phyloP scores from a whole-genome alignment of 345 rosid genomes.

The Excoecaria agallocha region DNA sequence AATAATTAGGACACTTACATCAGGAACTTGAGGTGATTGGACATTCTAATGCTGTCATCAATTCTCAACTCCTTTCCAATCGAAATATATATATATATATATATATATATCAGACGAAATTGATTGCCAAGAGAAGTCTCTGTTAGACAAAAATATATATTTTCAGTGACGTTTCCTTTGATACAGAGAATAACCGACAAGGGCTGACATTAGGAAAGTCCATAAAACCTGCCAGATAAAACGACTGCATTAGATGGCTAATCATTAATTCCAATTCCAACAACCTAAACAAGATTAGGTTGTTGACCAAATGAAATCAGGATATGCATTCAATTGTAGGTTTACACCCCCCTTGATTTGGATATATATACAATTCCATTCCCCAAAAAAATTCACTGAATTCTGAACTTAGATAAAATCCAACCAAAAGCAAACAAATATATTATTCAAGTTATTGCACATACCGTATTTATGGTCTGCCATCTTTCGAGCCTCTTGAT shows the following conservation, averaged over 20 bases:
- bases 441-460: neutral
- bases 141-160: too few species aligned
- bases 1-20: neutral
- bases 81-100: conserved; percentile 13
- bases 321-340: too few species aligned
- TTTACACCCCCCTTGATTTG: too few species aligned
- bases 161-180: conserved; percentile 70
- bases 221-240: conserved; percentile 64
- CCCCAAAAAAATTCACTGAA: too few species aligned
- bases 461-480: conserved; percentile 92
- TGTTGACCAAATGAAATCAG: too few species aligned
- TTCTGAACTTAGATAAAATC: neutral
- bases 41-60: neutral
- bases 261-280: too few species aligned
- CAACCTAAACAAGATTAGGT: too few species aligned
- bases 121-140: too few species aligned
- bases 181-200: conserved; percentile 93
- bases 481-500: conserved; percentile 86
- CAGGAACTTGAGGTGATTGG: neutral
- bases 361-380: too few species aligned
- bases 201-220: conserved; percentile 97
- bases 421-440: neutral
- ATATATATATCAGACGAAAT: too few species aligned
- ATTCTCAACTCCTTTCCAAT: neutral
- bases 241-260: neutral